Conservation (phyloP, 257 asterid species). For the Przewalskia tangutica region DNA sequence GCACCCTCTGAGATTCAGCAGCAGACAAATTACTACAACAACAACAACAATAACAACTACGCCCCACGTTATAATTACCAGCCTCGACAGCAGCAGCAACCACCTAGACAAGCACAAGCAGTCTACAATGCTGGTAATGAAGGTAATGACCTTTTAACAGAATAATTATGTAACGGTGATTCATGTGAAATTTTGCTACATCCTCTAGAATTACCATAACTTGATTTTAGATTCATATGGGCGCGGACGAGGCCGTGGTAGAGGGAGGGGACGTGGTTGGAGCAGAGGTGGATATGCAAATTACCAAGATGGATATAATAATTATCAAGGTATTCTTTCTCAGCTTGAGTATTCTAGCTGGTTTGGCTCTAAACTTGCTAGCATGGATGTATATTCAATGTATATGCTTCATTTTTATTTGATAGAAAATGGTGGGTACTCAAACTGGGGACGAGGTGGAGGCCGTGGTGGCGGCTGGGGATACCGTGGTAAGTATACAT, state of each 20-base stretch:
- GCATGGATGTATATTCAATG: neutral
- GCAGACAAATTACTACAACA: slow-evolving; percentile 21
- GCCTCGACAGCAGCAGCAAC: slow-evolving; percentile 28
- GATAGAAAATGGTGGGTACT: slow-evolving; percentile 44
- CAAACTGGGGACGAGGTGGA: slow-evolving; percentile 34
- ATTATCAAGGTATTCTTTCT: neutral
- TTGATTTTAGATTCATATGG: slow-evolving; percentile 53
- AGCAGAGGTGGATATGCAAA: slow-evolving; percentile 80
- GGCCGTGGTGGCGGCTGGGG: slow-evolving; percentile 60
- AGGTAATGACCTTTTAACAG: slow-evolving; percentile 29
- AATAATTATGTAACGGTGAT: neutral
- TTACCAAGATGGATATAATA: slow-evolving; percentile 26
- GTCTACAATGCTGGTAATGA: slow-evolving; percentile 42
- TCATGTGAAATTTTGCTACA: neutral
- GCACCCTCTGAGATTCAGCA: slow-evolving; percentile 58
- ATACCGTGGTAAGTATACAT: slow-evolving; percentile 47
- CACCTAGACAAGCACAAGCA: slow-evolving; percentile 60
- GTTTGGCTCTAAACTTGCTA: neutral
- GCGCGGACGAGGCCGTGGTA: slow-evolving; percentile 82
- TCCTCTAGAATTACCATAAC: neutral
- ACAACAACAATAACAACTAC: neutral
- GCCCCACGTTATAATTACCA: slow-evolving; percentile 43
- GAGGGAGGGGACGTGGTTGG: slow-evolving; percentile 91
- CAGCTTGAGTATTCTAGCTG: neutral
- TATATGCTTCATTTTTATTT: neutral